These are phyloP conservation scores for Cardiosporidium cionae DNA, from an alignment of 169 alveolate genomes.

Conservation along the genomic window DNA sequence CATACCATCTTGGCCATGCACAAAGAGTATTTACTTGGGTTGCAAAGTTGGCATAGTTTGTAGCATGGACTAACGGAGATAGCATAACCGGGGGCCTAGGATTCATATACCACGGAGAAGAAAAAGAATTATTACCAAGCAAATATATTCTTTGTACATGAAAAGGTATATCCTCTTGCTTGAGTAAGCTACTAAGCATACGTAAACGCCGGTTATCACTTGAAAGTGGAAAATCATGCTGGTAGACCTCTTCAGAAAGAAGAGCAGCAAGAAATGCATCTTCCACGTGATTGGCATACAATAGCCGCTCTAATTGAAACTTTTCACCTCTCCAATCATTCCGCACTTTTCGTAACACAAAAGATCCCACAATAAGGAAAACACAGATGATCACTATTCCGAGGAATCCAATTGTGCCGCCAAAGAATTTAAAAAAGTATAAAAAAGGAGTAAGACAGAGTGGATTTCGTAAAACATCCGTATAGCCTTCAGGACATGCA, in stretches of 20 bases:
- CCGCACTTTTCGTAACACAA: background rate
- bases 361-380: background rate
- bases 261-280: background rate
- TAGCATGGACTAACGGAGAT: slow-evolving; percentile 10
- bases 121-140: slow-evolving; percentile 20
- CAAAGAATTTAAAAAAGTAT: slow-evolving; percentile 3
- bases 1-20: slow-evolving; percentile 5
- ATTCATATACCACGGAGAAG: slow-evolving; percentile 34
- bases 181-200: background rate
- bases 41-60: slow-evolving; percentile 31
- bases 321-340: no score
- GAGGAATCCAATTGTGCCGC: background rate
- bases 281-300: background rate
- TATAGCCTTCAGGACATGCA: slow-evolving; percentile 22
- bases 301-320: no score
- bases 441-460: slow-evolving; percentile 16
- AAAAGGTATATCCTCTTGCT: slow-evolving; percentile 32
- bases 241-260: background rate
- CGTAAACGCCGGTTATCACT: background rate
- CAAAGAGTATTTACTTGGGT: slow-evolving; percentile 21
- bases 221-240: background rate
- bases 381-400: background rate
- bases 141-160: slow-evolving; percentile 29
- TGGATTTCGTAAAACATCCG: slow-evolving; percentile 24
- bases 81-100: slow-evolving; percentile 25